These are phyloP conservation scores for Knoxia roxburghii DNA, from an alignment of 257 asterid species.

Conservation along the genomic window DNA sequence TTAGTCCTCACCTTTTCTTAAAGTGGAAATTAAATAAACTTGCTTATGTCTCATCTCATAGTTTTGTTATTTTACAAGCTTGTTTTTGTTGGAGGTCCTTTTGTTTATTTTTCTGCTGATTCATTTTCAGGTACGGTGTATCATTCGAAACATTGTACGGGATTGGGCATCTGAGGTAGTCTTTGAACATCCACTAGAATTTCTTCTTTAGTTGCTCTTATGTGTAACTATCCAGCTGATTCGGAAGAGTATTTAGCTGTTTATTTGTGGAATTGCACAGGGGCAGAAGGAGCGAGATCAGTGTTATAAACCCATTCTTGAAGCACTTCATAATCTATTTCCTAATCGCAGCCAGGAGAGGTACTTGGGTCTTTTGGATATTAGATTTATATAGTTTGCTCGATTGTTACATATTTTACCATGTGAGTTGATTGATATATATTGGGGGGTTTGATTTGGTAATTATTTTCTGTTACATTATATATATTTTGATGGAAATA, in stretches of 20 bases:
- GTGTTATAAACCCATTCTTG: constrained; percentile 84
- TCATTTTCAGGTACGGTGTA: constrained; percentile 75
- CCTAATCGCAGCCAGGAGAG: constrained; percentile 57
- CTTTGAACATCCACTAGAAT: not conserved
- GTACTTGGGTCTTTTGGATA: constrained; percentile 24
- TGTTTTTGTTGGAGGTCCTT: not conserved
- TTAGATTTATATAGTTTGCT: not conserved
- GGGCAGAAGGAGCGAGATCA: constrained; percentile 91
- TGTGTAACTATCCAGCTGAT: not conserved
- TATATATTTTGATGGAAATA: constrained; percentile 17
- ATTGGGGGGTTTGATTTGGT: not conserved
- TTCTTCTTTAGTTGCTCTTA: constrained; percentile 11
- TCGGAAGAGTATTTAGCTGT: not conserved
- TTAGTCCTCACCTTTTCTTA: not conserved
- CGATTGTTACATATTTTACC: not conserved
- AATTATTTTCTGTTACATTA: constrained; percentile 3
- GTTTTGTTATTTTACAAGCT: not conserved
- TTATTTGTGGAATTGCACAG: constrained; percentile 29
- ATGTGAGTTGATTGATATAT: not conserved
- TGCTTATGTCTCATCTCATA: not conserved
- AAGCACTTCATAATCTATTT: constrained; percentile 71
- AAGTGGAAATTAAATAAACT: not conserved
- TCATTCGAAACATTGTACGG: constrained; percentile 88
- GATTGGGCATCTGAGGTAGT: constrained; percentile 97
- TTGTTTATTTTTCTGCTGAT: not conserved